Percentiles rank a stretch among this genome's conserved stretches.
phyloP scores from a whole-genome alignment of 345 rosid species.

The Jatropha curcas region DNA sequence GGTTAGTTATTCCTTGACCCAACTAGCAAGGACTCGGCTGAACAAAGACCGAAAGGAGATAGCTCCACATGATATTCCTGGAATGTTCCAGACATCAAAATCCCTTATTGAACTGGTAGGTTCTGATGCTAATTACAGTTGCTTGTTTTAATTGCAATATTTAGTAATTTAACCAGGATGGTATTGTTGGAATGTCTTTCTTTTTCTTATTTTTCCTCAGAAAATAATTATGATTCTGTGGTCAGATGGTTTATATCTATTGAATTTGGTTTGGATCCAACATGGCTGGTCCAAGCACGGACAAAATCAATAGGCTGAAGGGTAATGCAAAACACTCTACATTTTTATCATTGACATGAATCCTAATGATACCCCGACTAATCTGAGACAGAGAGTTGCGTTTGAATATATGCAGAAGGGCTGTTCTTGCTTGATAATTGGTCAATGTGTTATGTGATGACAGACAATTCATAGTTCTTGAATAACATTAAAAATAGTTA shows the following conservation, averaged over 20 bases:
- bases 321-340: background rate
- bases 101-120: slow-evolving; percentile 86
- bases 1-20: slow-evolving; percentile 97
- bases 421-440: background rate
- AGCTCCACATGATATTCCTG: slow-evolving; percentile 67
- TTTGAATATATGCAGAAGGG: background rate
- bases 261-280: slow-evolving; percentile 3
- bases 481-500: background rate
- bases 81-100: slow-evolving; percentile 79
- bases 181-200: background rate
- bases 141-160: background rate
- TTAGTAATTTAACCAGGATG: background rate
- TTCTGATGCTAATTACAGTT: slow-evolving; percentile 25
- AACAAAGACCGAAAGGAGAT: slow-evolving; percentile 88
- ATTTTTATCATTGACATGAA: background rate
- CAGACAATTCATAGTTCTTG: background rate
- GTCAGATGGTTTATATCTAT: background rate
- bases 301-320: background rate
- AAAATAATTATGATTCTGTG: background rate
- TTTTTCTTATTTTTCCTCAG: background rate
- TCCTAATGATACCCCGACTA: background rate
- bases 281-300: background rate
- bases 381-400: background rate
- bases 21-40: slow-evolving; percentile 86
- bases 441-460: slow-evolving; percentile 7